phyloP scores from a whole-genome alignment of 1,284 basidiomycete genomes.

The Irpex sp. region DNA sequence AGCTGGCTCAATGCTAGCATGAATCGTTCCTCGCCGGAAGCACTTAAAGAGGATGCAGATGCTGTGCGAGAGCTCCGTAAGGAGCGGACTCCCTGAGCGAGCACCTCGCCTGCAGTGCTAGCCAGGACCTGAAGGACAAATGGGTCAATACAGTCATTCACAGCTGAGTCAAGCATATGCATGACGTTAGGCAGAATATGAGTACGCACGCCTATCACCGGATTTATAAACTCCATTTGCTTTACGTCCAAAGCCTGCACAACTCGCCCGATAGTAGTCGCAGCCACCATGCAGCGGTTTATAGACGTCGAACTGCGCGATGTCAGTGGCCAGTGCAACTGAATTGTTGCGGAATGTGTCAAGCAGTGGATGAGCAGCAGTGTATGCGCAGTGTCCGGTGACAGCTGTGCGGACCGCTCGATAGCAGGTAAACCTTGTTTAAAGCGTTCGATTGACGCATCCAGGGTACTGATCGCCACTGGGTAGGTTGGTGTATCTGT shows the following conservation, averaged over 20 bases:
- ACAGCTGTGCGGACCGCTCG: conserved; percentile 4
- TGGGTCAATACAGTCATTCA: background rate
- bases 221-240: conserved; percentile 9
- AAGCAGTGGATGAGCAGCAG: conserved; percentile 11
- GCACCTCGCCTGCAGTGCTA: conserved; percentile 11
- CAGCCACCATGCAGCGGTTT: conserved; percentile 12
- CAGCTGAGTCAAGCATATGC: background rate
- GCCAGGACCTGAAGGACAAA: conserved; percentile 9
- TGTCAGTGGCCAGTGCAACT: conserved; percentile 13
- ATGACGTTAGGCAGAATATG: background rate
- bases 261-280: conserved; percentile 11
- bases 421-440: conserved; percentile 13
- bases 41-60: conserved; percentile 11
- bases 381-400: conserved; percentile 5
- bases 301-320: conserved; percentile 12
- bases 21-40: conserved; percentile 12
- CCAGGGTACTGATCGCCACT: conserved; percentile 4
- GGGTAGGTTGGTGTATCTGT: conserved; percentile 8
- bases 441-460: conserved; percentile 13
- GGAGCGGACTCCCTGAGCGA: conserved; percentile 12
- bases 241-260: conserved; percentile 7
- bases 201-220: conserved; percentile 14
- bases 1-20: conserved; percentile 7
- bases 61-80: conserved; percentile 11
- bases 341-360: conserved; percentile 12